Evolutionary conservation across 176 grass and related monocot species (phyloP).

Genomic region (Miscanthus lutarioriparius): DNA sequence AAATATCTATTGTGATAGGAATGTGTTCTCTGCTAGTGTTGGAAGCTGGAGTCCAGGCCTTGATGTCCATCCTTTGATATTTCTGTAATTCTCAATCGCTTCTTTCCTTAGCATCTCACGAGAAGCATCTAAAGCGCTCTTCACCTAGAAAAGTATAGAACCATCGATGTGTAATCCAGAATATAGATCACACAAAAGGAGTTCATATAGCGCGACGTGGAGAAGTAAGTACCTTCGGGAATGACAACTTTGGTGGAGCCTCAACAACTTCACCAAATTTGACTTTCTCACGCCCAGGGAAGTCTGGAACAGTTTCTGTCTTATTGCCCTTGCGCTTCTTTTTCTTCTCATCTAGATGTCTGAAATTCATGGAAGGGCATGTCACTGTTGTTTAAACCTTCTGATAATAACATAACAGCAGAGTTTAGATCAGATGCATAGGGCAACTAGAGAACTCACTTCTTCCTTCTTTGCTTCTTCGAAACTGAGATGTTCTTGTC

Average conservation of each 20-base stretch:
- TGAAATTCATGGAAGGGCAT: slow-evolving; percentile 20
- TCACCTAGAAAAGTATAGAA: slow-evolving; percentile 50
- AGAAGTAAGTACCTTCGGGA: slow-evolving; percentile 68
- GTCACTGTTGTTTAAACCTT: neutral
- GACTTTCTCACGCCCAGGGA: slow-evolving; percentile 75
- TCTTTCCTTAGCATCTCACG: slow-evolving; percentile 73
- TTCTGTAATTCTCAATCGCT: slow-evolving; percentile 80
- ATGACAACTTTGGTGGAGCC: slow-evolving; percentile 80
- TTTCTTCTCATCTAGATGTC: slow-evolving; percentile 87
- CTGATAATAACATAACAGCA: neutral
- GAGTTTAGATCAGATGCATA: neutral
- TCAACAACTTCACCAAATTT: slow-evolving; percentile 88
- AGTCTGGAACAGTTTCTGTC: slow-evolving; percentile 46
- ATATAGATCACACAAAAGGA: neutral
- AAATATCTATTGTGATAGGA: slow-evolving; percentile 29
- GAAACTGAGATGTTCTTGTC: slow-evolving; percentile 42
- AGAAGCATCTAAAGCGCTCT: slow-evolving; percentile 60
- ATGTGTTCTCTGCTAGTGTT: slow-evolving; percentile 44
- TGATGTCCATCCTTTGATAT: slow-evolving; percentile 73
- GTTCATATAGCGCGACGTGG: neutral
- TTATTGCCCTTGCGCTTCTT: slow-evolving; percentile 75
- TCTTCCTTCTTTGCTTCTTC: slow-evolving; percentile 85
- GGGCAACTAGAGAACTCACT: slow-evolving; percentile 48
- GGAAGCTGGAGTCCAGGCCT: slow-evolving; percentile 85
- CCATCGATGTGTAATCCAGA: neutral